Percentiles rank a stretch among this genome's conserved stretches.
Conservation (phyloP, 768 basidiomycete species). For the Calocybe indica region DNA sequence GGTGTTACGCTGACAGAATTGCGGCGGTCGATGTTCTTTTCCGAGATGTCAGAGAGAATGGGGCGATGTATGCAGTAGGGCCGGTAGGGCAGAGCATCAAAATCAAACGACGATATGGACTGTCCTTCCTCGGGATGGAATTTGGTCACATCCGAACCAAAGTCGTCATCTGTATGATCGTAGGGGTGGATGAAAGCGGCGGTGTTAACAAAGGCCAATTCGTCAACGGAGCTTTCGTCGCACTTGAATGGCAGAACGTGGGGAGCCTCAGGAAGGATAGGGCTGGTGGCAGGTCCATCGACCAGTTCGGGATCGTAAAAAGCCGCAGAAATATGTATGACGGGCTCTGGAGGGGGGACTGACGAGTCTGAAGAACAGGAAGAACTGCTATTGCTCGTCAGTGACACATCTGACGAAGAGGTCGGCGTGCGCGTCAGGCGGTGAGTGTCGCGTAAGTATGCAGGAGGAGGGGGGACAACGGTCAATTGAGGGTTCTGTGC, state of each 20-base stretch:
- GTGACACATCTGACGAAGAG: constrained; percentile 10
- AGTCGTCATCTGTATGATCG: constrained; percentile 22
- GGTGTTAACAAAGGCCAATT: constrained; percentile 26
- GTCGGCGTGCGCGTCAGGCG: constrained; percentile 15
- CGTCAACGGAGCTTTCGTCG: constrained; percentile 3
- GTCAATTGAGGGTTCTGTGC: constrained; percentile 15
- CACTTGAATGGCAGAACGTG: constrained; percentile 12
- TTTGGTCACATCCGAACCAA: constrained; percentile 17
- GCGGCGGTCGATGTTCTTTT: no score
- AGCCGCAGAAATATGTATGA: constrained; percentile 35
- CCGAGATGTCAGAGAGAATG: background rate
- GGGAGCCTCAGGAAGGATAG: constrained; percentile 14
- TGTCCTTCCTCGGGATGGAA: constrained; percentile 31
- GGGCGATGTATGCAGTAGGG: constrained; percentile 10
- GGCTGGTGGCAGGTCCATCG: constrained; percentile 25
- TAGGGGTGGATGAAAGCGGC: constrained; percentile 48
- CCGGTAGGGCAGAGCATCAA: constrained; percentile 39
- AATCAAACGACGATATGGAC: constrained; percentile 38
- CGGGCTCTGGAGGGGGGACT: constrained; percentile 10
- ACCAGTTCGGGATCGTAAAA: constrained; percentile 34
- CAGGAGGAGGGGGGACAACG: constrained; percentile 22
- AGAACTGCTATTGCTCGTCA: constrained; percentile 16
- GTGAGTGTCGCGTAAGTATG: constrained; percentile 14
- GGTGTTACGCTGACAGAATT: constrained; percentile 10
- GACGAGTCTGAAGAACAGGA: constrained; percentile 17